Evolutionary conservation across 495 filamentous ascomycete species (phyloP).

Genomic region (Aspergillus nidulans): DNA sequence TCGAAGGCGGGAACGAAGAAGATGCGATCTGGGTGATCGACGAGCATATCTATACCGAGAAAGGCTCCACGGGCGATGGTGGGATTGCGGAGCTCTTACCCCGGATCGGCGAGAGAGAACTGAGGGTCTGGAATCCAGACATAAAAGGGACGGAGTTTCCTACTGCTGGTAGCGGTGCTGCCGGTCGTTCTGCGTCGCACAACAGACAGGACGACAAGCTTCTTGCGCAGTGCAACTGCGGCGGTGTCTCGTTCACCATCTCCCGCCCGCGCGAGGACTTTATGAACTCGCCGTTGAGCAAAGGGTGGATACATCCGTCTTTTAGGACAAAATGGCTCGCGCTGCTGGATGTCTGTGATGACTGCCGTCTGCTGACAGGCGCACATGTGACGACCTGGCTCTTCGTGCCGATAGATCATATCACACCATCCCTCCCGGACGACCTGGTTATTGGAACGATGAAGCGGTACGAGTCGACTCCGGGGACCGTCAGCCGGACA

Average conservation of each 20-base stretch:
- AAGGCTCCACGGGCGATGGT: constrained; percentile 38
- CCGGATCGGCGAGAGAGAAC: constrained; percentile 20
- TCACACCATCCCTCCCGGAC: too few relatives aligned
- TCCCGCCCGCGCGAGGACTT: constrained; percentile 27
- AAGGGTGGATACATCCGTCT: constrained; percentile 39
- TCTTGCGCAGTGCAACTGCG: constrained; percentile 45
- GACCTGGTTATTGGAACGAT: constrained; percentile 43
- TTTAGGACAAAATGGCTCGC: constrained; percentile 37
- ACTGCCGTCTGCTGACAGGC: constrained; percentile 45
- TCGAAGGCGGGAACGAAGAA: neutral
- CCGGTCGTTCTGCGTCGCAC: too few relatives aligned
- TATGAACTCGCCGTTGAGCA: constrained; percentile 22
- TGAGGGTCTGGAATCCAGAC: constrained; percentile 18
- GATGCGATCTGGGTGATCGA: constrained; percentile 28
- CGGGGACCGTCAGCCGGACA: constrained; percentile 41
- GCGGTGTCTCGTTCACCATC: constrained; percentile 42
- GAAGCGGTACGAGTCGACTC: constrained; percentile 37
- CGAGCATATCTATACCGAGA: constrained; percentile 36
- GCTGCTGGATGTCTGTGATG: constrained; percentile 45
- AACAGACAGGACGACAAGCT: constrained; percentile 11
- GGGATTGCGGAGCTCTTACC: constrained; percentile 37
- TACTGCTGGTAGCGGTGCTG: neutral
- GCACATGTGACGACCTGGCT: constrained; percentile 38
- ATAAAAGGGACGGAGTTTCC: neutral
- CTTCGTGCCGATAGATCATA: too few relatives aligned